Conservation (phyloP, 805 yeast genomes). For the Starmerella apis region DNA sequence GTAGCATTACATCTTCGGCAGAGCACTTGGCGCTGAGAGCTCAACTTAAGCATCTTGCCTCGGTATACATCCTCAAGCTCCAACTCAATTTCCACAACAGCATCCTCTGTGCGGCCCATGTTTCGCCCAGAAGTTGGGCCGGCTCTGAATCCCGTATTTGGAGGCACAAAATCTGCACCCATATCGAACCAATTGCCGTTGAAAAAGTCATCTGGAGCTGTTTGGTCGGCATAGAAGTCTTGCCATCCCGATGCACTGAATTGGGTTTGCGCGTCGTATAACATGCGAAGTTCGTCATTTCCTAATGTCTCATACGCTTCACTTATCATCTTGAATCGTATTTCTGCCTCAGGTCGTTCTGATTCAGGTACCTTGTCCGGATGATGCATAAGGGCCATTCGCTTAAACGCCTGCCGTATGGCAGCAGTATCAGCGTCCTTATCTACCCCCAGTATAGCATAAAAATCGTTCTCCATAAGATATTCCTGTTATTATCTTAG, state of each 20-base stretch:
- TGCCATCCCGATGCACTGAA: conserved; percentile 33
- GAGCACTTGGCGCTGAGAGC: conserved; percentile 58
- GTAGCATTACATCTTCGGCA: conserved; percentile 67
- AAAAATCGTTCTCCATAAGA: conserved; percentile 31
- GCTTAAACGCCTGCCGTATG: conserved; percentile 75
- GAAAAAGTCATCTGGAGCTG: conserved; percentile 9
- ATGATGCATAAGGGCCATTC: conserved; percentile 69
- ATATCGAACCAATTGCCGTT: conserved; percentile 4
- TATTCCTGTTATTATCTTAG: too few relatives aligned
- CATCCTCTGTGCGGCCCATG: conserved; percentile 48
- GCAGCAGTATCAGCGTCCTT: conserved; percentile 56
- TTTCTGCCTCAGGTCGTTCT: conserved; percentile 60
- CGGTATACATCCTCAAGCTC: conserved; percentile 75
- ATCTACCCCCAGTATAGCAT: conserved; percentile 62
- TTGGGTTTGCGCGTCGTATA: conserved; percentile 30
- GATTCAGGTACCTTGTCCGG: conserved; percentile 78
- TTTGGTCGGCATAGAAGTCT: conserved; percentile 27
- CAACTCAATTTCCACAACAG: conserved; percentile 52
- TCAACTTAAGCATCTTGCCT: conserved; percentile 71
- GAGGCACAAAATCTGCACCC: neutral
- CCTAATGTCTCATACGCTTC: conserved; percentile 77
- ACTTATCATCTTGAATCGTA: conserved; percentile 68
- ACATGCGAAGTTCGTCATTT: conserved; percentile 41
- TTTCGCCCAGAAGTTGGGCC: conserved; percentile 24
- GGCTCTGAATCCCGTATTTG: neutral